Base-by-base conservation (phyloP, 768 basidiomycete species). In the Russula sp. region DNA sequence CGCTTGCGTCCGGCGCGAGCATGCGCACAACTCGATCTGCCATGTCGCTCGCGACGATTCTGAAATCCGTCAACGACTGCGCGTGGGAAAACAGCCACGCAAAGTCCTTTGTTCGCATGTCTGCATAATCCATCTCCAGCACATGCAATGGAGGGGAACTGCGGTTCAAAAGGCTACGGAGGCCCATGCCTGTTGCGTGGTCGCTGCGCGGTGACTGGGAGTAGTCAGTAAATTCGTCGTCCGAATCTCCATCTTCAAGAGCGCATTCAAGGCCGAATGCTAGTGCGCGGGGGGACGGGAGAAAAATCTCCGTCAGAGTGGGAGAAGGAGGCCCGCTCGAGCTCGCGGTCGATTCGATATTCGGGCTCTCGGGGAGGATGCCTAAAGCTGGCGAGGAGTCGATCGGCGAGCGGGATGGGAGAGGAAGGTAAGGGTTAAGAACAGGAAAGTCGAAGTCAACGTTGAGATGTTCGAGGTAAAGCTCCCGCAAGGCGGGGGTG, bases 71-170 rank as follows among this genome's bases (percentile, higher is more conserved):
- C 52, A 91, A 75, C 39, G 72, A 63, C 0, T 71, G 70, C 13
- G 88, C 74, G 42, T 78, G 76, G 61, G 84, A 81, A 66, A 91
- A 91, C 53, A 84, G 76, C 75, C 84, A 88, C 35, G 69, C 71
- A 70, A 91, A 91, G 70, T 91, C 89, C 74, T 89, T 91, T 37
- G 88, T 91, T 50, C 88, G 85, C 83, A 89, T 85, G 74, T 91
- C 89, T 57, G 86, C 85, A 68, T 85, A 87, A 68, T 91, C 85
- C 89, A 91, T 91, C 70, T 86, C 81, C 27, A 91, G 80, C 37
- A 84, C 72, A 53, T 78, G 78, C 45, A 91, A 74, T 14, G 86
- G 86, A 2, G 89, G 89, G 54, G 75, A 75, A 61, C 80, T 85
- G 10, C 86, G 82, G 9, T 74, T 69, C 37, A 90, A 78, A 59